phyloP scores from a whole-genome alignment of 2,329 filamentous ascomycete species.

The Pyrenophora tritici-repentis region DNA sequence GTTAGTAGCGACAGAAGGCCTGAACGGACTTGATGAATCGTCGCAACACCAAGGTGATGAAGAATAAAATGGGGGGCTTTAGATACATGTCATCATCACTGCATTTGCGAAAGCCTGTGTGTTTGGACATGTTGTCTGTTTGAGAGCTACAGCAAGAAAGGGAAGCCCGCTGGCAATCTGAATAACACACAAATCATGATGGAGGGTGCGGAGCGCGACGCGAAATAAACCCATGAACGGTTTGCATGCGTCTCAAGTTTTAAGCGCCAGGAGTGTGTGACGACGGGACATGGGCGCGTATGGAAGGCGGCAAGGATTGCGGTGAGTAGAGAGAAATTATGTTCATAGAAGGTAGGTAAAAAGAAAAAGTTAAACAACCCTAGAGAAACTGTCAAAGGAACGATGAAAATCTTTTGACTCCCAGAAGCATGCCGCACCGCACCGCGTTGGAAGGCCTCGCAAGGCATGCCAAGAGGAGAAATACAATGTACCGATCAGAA shows the following conservation, averaged over 20 bases:
- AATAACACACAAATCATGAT: neutral
- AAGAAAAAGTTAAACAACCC: slow-evolving; percentile 17
- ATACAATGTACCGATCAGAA: slow-evolving; percentile 39
- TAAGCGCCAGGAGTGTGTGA: neutral
- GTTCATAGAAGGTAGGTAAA: slow-evolving; percentile 37
- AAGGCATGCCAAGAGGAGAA: slow-evolving; percentile 26
- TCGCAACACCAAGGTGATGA: slow-evolving; percentile 6
- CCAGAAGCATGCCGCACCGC: slow-evolving; percentile 23
- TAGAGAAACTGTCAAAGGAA: slow-evolving; percentile 16
- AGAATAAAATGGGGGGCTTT: neutral
- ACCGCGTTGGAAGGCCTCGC: slow-evolving; percentile 7
- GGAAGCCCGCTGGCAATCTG: neutral
- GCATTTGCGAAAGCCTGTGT: neutral
- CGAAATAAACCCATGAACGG: neutral
- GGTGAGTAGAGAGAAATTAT: slow-evolving; percentile 31
- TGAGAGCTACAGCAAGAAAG: neutral
- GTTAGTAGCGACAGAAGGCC: too few species aligned
- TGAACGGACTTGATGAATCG: neutral
- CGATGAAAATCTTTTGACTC: slow-evolving; percentile 31
- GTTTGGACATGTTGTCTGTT: neutral
- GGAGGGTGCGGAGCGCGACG: neutral
- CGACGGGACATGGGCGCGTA: neutral
- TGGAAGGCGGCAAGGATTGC: too few species aligned
- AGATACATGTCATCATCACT: slow-evolving; percentile 4
- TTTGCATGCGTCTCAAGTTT: neutral